Base-by-base conservation (phyloP, 148 eudicot genomes). In the Hydrangea macrophylla region DNA sequence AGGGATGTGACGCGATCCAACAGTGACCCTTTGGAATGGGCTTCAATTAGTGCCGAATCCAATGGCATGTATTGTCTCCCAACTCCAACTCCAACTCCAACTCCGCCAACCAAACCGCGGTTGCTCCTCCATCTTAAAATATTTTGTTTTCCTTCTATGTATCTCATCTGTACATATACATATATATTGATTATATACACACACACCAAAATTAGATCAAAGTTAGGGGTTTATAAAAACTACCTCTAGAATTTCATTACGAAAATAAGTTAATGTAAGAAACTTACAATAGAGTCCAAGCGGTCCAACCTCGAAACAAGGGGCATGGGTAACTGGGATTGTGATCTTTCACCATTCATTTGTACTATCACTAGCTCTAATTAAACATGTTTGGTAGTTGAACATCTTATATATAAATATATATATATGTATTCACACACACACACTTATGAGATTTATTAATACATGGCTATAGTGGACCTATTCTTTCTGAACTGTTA, bases 1-100 rank as follows among this genome's bases (percentile, higher is more conserved):
- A 86, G 79, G 20, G 76, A 70, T 28, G 61, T 65, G 31, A 86
- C 69, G n/a, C 82, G 75, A 50, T 83, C 90, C 77, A 78, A 58
- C 54, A 83, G 20, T 0, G 83, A 83, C n/a, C 85, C 84, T 70
- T 65, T 75, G 30, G 75, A 70, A 62, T 72, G 72, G 27, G 84
- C 80, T 72, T 83, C 85, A 68, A 56, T 67, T 36, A 74, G 64
- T 64, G 90, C 82, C 68, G 71, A 33, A 12, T 74, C 79, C 71
- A 79, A n/a, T 18, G 79, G 85, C 45, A 76, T 22, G 17, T 50
- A 36, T 56, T 74, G 53, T 39, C 67, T 48, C 23, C 64, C 65
- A 20, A 12, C n/a, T n/a, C n/a, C n/a, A n/a, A n/a, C n/a, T n/a
- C n/a, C n/a, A n/a, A n/a, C n/a, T n/a, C n/a, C n/a, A n/a, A n/a